Base-by-base conservation (phyloP, 2,329 filamentous ascomycete genomes). In the Sarocladium kiliense region DNA sequence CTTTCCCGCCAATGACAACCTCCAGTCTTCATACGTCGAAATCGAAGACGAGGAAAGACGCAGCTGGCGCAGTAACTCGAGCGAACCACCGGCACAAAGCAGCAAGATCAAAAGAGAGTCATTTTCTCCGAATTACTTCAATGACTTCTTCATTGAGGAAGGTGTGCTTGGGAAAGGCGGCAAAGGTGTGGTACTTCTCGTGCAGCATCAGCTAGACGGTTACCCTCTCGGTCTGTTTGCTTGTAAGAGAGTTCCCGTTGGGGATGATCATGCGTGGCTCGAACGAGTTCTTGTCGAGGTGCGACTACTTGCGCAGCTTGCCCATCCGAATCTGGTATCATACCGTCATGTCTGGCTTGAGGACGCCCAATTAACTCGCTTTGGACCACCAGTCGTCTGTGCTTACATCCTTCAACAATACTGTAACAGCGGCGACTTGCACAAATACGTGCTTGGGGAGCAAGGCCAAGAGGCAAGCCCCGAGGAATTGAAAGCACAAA, bases 291-390 rank as follows among this genome's bases (percentile, higher is more conserved):
- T 99, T 53, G 81, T 94, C 45, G 94, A 99, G 70, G 95, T 99
- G 2, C 91, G 96, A 71, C 77, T 97, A 23, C 80, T 99, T 23
- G 91, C 96, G 63, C 89, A 90, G 63, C 81, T 99, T 3, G 94
- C 91, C 0, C 94, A 99, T 66, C 89, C 92, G 56, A 99, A 99
- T 59, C 78, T 99, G 9, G 94, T 99, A 1, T 96, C 92, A 0
- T 99, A 99, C 68, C 87, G 93, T 6, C 94, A 97, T 71, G 94
- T 96, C 30, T 99, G 94, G 94, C 79, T 99, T 16, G 93, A 99
- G 69, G 88, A 97, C 68, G 86, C 88, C 54, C 84, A 88, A 61
- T 82, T 96, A 54, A 93, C 82, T 59, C 86, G 83, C 1, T 99
- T 99, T 68, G 89, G 91, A 0, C 94, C 95, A 0, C 91, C 85